Evolutionary conservation across 2,329 filamentous ascomycete species (phyloP).

Genomic region (Harringtonia aguacate): DNA sequence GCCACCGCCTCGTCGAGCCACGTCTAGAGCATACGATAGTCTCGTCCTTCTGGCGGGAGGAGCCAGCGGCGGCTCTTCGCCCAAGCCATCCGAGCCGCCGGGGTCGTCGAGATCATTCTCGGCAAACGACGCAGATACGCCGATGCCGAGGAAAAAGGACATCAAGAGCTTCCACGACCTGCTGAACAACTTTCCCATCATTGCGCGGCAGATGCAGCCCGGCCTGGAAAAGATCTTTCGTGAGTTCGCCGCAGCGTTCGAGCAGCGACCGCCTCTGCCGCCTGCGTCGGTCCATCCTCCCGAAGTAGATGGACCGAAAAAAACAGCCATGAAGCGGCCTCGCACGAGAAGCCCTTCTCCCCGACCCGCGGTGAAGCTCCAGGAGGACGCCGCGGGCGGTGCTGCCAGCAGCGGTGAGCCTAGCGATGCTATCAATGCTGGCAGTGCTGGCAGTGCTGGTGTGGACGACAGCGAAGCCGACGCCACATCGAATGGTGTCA

Average conservation of each 20-base stretch:
- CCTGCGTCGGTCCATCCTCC: constrained; percentile 49
- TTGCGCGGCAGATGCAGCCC: constrained; percentile 89
- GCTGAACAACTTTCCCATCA: constrained; percentile 85
- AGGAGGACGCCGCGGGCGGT: constrained; percentile 5
- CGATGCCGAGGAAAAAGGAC: constrained; percentile 66
- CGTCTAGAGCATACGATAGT: not conserved
- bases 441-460: too few species aligned
- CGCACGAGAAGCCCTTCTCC: constrained; percentile 30
- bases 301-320: constrained; percentile 43
- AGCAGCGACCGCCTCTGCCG: constrained; percentile 68
- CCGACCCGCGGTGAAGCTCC: constrained; percentile 22
- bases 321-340: constrained; percentile 44
- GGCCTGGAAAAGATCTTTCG: constrained; percentile 82
- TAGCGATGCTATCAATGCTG: not conserved
- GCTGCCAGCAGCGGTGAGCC: not conserved
- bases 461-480: not conserved
- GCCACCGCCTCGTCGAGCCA: constrained; percentile 18
- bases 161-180: constrained; percentile 86
- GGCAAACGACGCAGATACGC: constrained; percentile 25
- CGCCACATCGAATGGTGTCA: not conserved
- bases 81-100: not conserved
- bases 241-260: constrained; percentile 78
- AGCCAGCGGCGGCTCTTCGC: constrained; percentile 7
- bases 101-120: constrained; percentile 4
- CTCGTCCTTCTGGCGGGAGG: too few species aligned